Conservation (phyloP, 2,329 filamentous ascomycete species). For the Tetracladium maxilliforme region DNA sequence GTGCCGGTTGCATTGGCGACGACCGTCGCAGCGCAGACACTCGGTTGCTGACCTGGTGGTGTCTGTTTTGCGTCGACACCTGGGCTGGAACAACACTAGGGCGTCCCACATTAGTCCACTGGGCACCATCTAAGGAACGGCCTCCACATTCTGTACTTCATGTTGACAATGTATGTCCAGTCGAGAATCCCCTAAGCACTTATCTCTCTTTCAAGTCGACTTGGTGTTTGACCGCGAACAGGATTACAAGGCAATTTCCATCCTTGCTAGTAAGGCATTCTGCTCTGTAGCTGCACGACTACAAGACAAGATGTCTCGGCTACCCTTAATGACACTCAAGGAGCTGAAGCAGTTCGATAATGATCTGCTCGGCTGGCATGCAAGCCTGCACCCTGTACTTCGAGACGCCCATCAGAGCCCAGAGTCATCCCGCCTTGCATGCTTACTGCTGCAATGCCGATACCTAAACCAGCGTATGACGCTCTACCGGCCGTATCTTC, state of each 20-base stretch:
- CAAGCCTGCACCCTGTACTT: conserved; percentile 51
- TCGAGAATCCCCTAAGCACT: no score
- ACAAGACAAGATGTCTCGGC: conserved; percentile 59
- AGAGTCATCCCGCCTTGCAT: conserved; percentile 53
- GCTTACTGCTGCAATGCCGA: conserved; percentile 69
- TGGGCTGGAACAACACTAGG: conserved; percentile 61
- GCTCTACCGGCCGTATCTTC: conserved; percentile 56
- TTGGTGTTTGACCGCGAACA: no score
- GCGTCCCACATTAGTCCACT: conserved; percentile 53
- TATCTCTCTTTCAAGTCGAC: no score
- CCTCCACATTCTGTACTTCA: conserved; percentile 2
- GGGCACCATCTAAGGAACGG: conserved; percentile 46
- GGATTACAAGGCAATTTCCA: no score
- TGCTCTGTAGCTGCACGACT: conserved; percentile 67
- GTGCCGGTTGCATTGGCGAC: conserved; percentile 19
- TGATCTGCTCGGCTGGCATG: conserved; percentile 59
- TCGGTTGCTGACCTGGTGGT: conserved; percentile 60
- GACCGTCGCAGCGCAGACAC: conserved; percentile 41
- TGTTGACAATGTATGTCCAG: no score
- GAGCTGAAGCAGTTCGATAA: conserved; percentile 53
- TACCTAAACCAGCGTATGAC: conserved; percentile 68
- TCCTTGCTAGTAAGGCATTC: conserved; percentile 63
- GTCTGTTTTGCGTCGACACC: conserved; percentile 57
- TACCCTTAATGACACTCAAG: conserved; percentile 48
- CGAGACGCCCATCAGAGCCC: conserved; percentile 52